phyloP scores from a whole-genome alignment of 257 asterid genomes.

The Cruciata laevipes region DNA sequence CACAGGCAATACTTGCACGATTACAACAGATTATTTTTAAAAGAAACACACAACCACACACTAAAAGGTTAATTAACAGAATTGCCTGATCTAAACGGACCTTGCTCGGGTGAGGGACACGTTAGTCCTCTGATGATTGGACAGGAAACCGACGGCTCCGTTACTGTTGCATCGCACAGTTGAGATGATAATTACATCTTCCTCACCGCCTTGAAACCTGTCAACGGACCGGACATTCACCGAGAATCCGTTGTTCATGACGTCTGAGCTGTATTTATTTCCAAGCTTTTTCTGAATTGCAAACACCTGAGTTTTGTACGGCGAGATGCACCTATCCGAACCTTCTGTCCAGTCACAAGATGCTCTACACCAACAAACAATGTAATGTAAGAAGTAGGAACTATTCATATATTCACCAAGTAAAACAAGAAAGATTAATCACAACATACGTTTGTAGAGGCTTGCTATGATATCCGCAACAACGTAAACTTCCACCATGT shows the following conservation, averaged over 20 bases:
- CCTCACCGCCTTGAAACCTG: conserved; percentile 89
- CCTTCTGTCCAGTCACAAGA: conserved; percentile 29
- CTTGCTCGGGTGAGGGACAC: conserved; percentile 76
- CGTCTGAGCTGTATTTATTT: conserved; percentile 42
- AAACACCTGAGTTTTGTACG: conserved; percentile 62
- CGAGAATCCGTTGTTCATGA: conserved; percentile 40
- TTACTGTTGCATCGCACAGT: conserved; percentile 61
- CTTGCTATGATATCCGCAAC: conserved; percentile 50
- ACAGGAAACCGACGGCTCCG: conserved; percentile 71
- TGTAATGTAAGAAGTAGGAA: too few relatives aligned
- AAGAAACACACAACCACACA: background rate
- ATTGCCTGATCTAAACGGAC: conserved; percentile 26
- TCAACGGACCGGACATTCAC: conserved; percentile 70
- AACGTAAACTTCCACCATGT: conserved; percentile 46
- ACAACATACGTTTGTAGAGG: conserved; percentile 47
- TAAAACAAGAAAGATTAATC: too few relatives aligned
- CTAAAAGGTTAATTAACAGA: background rate
- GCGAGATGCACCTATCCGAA: conserved; percentile 69
- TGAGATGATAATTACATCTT: conserved; percentile 65
- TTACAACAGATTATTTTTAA: background rate
- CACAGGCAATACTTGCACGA: background rate
- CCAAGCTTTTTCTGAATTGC: conserved; percentile 52
- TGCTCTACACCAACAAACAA: conserved; percentile 33
- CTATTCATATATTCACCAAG: too few relatives aligned
- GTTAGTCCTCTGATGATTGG: conserved; percentile 48